Base-by-base conservation (phyloP, 2,329 filamentous ascomycete genomes). In the Fusarium incarnatum region DNA sequence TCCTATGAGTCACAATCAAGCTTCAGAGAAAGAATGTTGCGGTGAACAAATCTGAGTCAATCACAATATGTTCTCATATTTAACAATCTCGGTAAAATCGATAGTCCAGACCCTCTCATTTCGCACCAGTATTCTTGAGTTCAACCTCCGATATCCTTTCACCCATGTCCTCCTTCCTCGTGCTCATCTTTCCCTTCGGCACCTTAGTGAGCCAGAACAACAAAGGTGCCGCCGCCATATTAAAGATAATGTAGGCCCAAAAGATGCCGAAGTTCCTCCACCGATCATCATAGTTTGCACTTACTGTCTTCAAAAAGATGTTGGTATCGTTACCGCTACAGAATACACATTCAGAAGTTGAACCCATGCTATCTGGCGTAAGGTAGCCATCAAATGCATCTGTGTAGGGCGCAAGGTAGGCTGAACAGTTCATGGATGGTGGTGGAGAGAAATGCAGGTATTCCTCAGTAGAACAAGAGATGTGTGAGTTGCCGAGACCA, bases 221-320 rank as follows among this genome's bases (percentile, higher is more conserved):
- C 5, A 81, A 76, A 44, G 90, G 77, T 0, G 88, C 86, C 0
- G 82, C 86, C 30, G 78, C 77, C n/a, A 89, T 77, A 73, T 91
- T 91, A 76, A 90, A 88, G 15, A 82, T 76, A 58, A 89, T 83
- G 64, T 87, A 91, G 0, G 82, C 84, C 81, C 86, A 89, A 54
- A 89, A 79, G 27, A 92, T 79, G 3, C 89, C 91, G 75, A 90
- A 91, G 76, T 93, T 91, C 60, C 90, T 85, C 90, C 90, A 93
- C 27, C 89, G 81, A 28, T 91, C 81, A 28, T 68, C 76, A 75
- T 90, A 92, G 62, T 82, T 76, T 59, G 86, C 84, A 49, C 83
- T 81, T 48, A 88, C 83, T 0, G 65, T 62, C 0, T 82, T 75
- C 34, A 90, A 78, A 74, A 84, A 88, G 5, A 74, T 67, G 73